Conservation (phyloP, 495 filamentous ascomycete species). For the Baudoinia panamericana region DNA sequence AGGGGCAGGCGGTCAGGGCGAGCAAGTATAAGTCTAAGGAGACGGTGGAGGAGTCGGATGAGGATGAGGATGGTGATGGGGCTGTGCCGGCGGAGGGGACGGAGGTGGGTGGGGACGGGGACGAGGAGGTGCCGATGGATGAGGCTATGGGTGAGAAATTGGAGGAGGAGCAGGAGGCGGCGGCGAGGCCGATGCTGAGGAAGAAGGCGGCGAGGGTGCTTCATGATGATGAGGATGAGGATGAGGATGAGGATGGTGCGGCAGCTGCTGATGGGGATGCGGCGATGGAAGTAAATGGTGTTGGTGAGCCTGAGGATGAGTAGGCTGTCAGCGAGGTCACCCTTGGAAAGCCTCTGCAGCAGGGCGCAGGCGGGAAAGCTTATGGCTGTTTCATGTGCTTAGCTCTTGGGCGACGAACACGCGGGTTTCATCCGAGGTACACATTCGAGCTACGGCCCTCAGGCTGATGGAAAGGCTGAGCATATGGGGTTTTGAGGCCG, state of each 20-base stretch:
- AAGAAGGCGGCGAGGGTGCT: constrained; percentile 27
- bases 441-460: too few species aligned
- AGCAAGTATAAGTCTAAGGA: constrained; percentile 30
- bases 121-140: constrained; percentile 6
- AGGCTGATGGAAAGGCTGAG: too few species aligned
- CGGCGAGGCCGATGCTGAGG: constrained; percentile 4
- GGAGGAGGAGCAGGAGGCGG: constrained; percentile 20
- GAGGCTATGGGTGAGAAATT: constrained; percentile 8
- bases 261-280: constrained; percentile 1
- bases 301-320: too few species aligned
- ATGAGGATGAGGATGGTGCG: constrained; percentile 17
- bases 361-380: too few species aligned
- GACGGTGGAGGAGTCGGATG: constrained; percentile 29
- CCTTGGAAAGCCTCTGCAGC: too few species aligned
- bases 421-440: too few species aligned
- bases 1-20: constrained; percentile 16
- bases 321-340: too few species aligned
- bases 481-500: too few species aligned
- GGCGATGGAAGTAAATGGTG: too few species aligned
- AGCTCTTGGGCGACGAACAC: too few species aligned
- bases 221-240: constrained; percentile 30
- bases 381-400: too few species aligned
- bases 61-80: constrained; percentile 13
- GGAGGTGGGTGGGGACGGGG: constrained; percentile 1
- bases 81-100: constrained; percentile 7